Percentiles rank a stretch among this genome's conserved stretches.
phyloP scores from a whole-genome alignment of 176 grass and related monocot species.

The Lolium rigidum region DNA sequence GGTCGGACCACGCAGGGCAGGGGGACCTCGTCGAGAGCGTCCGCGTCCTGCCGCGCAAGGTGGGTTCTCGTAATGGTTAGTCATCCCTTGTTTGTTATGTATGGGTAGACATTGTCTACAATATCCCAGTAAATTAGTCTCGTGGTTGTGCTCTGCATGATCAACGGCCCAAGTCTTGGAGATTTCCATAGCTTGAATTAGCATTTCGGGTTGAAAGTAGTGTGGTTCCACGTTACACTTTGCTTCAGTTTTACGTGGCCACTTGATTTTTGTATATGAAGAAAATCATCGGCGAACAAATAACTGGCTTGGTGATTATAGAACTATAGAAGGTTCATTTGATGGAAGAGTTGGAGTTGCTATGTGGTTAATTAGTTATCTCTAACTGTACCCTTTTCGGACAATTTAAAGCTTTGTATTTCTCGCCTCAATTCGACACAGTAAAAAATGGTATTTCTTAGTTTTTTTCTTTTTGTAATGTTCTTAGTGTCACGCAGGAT shows the following conservation, averaged over 20 bases:
- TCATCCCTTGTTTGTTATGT: neutral
- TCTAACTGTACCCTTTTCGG: neutral
- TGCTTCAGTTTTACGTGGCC: neutral
- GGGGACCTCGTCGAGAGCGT: slow-evolving; percentile 86
- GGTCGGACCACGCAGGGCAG: slow-evolving; percentile 60
- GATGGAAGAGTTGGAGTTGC: neutral
- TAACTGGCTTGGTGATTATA: neutral
- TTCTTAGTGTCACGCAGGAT: neutral
- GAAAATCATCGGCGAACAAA: neutral
- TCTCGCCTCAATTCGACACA: neutral
- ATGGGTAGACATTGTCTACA: neutral
- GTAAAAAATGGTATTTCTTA: neutral
- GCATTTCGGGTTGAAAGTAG: neutral
- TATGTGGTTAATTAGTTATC: neutral
- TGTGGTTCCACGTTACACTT: neutral
- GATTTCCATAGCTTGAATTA: neutral
- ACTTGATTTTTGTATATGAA: neutral
- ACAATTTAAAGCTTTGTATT: neutral
- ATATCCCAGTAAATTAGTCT: neutral
- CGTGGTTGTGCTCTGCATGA: neutral
- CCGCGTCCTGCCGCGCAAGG: slow-evolving; percentile 86
- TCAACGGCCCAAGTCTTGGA: neutral
- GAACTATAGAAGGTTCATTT: neutral
- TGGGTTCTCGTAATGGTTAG: slow-evolving; percentile 31
- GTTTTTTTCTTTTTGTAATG: neutral